phyloP scores from a whole-genome alignment of 192 early-diverging fungal species.

The Umbelopsis vinacea region DNA sequence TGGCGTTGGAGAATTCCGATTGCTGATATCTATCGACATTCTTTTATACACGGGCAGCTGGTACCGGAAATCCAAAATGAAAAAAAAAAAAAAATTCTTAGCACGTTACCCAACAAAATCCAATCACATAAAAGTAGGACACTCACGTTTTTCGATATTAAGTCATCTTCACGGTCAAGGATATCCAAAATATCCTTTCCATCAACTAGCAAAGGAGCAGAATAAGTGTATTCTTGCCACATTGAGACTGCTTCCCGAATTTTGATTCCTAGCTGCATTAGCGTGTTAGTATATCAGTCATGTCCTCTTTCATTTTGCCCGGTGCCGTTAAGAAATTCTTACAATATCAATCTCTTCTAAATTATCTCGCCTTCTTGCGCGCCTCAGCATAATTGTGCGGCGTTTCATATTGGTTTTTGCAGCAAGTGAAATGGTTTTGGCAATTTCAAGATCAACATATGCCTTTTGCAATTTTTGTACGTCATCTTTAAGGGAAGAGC shows the following conservation, averaged over 20 bases:
- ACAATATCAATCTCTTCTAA: constrained; percentile 34
- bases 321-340: not conserved
- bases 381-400: constrained; percentile 30
- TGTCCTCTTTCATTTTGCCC: not conserved
- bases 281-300: not conserved
- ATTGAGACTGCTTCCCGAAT: constrained; percentile 21
- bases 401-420: constrained; percentile 42
- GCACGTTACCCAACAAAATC: too few relatives aligned
- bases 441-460: constrained; percentile 38
- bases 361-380: constrained; percentile 23
- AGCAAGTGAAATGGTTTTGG: constrained; percentile 37
- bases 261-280: constrained; percentile 12
- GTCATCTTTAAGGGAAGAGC: constrained; percentile 22
- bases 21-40: constrained; percentile 18
- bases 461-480: constrained; percentile 37
- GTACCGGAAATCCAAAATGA: not conserved
- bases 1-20: constrained; percentile 22
- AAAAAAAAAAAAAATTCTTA: not conserved
- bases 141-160: constrained; percentile 20
- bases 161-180: constrained; percentile 28
- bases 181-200: constrained; percentile 27
- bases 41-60: constrained; percentile 16
- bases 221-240: constrained; percentile 23
- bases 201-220: constrained; percentile 22
- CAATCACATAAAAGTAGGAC: too few relatives aligned